These are phyloP conservation scores for Cystofilobasidium capitatum DNA, from an alignment of 768 basidiomycete genomes.

Conservation along the genomic window DNA sequence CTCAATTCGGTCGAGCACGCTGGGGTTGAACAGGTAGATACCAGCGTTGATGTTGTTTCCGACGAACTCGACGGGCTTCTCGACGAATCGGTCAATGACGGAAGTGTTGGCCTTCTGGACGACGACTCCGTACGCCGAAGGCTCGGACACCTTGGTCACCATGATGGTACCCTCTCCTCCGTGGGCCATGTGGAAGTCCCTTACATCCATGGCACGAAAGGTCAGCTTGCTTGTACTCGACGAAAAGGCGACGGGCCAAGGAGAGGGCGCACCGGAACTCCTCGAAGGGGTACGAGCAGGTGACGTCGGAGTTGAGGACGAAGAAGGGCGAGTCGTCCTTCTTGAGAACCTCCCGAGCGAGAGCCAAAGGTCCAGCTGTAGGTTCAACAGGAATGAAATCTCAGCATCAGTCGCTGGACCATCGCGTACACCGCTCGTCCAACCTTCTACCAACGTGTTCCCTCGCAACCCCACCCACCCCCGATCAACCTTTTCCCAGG, in stretches of 20 bases:
- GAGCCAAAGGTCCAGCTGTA: slow-evolving; percentile 44
- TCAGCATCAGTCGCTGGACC: neutral
- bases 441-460: no score
- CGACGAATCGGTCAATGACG: slow-evolving; percentile 46
- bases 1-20: slow-evolving; percentile 44
- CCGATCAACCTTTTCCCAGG: neutral
- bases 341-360: slow-evolving; percentile 44
- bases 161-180: slow-evolving; percentile 45
- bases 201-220: no score
- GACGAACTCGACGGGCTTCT: slow-evolving; percentile 46
- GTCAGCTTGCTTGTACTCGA: neutral
- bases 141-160: slow-evolving; percentile 47
- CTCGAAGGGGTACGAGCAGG: slow-evolving; percentile 46
- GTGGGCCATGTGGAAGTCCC: slow-evolving; percentile 45
- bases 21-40: slow-evolving; percentile 49
- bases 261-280: slow-evolving; percentile 38
- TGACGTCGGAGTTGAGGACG: slow-evolving; percentile 47
- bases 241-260: neutral
- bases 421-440: neutral
- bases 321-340: slow-evolving; percentile 48
- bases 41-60: slow-evolving; percentile 48
- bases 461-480: neutral
- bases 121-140: slow-evolving; percentile 46
- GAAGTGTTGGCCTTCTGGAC: slow-evolving; percentile 43
- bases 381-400: neutral